These are phyloP conservation scores for Colletotrichum lindemuthianum DNA, from an alignment of 2,329 filamentous ascomycete genomes.

Conservation along the genomic window DNA sequence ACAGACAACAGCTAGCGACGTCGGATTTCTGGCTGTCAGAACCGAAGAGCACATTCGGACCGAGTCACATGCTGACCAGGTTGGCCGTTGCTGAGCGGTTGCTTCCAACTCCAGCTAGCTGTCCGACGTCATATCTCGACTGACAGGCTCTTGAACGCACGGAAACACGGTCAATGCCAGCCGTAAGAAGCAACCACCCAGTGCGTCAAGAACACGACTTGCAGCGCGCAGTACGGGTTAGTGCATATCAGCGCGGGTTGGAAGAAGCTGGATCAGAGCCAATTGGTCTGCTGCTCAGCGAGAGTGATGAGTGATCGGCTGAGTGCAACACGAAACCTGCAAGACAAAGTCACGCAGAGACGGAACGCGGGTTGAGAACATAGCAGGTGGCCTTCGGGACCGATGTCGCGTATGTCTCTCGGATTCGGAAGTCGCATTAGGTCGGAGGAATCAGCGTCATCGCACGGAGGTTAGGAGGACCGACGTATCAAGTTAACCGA, in stretches of 20 bases:
- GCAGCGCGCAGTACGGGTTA: conserved; percentile 19
- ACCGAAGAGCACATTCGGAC: too few relatives aligned
- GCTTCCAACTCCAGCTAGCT: too few relatives aligned
- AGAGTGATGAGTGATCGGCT: conserved; percentile 2
- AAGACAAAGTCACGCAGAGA: neutral
- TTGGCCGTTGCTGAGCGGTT: too few relatives aligned
- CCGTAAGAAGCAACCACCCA: conserved; percentile 13
- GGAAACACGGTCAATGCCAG: too few relatives aligned
- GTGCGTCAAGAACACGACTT: conserved; percentile 10
- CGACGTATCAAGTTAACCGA: conserved; percentile 25
- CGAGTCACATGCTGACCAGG: too few relatives aligned
- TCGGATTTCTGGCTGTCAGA: too few relatives aligned
- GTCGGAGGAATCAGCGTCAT: conserved; percentile 16
- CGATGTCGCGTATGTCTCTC: too few relatives aligned
- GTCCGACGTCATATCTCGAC: too few relatives aligned
- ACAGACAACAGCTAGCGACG: conserved; percentile 11
- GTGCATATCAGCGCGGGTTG: conserved; percentile 12
- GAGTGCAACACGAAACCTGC: conserved; percentile 5
- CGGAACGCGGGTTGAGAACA: too few relatives aligned
- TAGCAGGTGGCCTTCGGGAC: too few relatives aligned
- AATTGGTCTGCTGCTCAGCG: conserved; percentile 14
- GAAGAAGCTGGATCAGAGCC: conserved; percentile 10
- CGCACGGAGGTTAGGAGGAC: conserved; percentile 13
- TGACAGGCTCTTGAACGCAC: too few relatives aligned
- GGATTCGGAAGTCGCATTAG: conserved; percentile 6